These are phyloP conservation scores for Microbotryum scabiosae DNA, from an alignment of 1,284 basidiomycete genomes.

Conservation along the genomic window DNA sequence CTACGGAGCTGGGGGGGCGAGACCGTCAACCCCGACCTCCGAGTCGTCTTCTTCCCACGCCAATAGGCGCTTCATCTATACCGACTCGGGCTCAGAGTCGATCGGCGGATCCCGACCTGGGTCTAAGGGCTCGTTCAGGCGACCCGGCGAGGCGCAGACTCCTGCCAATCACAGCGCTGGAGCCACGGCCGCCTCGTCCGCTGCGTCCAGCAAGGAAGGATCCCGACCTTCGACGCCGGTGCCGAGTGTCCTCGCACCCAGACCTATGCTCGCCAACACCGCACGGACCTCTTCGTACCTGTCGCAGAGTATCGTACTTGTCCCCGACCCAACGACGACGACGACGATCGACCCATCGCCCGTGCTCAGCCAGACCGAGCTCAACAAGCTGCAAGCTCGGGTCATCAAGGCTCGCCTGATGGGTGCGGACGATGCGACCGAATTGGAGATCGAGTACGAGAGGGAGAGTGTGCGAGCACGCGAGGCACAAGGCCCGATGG, in stretches of 20 bases:
- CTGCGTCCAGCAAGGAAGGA: constrained; percentile 14
- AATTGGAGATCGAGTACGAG: constrained; percentile 77
- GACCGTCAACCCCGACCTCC: constrained; percentile 16
- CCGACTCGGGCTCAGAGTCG: too few relatives aligned
- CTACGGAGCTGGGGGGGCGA: constrained; percentile 39
- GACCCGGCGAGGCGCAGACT: constrained; percentile 52
- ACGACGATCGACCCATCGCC: constrained; percentile 27
- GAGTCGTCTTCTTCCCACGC: constrained; percentile 7
- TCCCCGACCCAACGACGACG: constrained; percentile 19
- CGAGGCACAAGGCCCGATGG: constrained; percentile 1
- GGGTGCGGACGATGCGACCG: constrained; percentile 54
- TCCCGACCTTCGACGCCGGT: constrained; percentile 56
- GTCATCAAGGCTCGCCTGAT: constrained; percentile 85
- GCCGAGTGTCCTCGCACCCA: constrained; percentile 78
- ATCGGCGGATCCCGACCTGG: too few relatives aligned
- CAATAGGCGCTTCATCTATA: constrained; percentile 44
- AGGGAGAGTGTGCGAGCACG: constrained; percentile 38
- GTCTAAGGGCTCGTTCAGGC: constrained; percentile 58
- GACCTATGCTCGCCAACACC: constrained; percentile 36
- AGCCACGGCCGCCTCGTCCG: constrained; percentile 13
- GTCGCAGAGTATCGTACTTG: constrained; percentile 25
- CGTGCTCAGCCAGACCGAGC: constrained; percentile 47
- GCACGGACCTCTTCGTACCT: constrained; percentile 7
- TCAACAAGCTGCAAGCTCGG: constrained; percentile 89
- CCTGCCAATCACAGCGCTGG: too few relatives aligned